phyloP scores from a whole-genome alignment of 192 early-diverging fungal genomes.

The Dissophora ornata region DNA sequence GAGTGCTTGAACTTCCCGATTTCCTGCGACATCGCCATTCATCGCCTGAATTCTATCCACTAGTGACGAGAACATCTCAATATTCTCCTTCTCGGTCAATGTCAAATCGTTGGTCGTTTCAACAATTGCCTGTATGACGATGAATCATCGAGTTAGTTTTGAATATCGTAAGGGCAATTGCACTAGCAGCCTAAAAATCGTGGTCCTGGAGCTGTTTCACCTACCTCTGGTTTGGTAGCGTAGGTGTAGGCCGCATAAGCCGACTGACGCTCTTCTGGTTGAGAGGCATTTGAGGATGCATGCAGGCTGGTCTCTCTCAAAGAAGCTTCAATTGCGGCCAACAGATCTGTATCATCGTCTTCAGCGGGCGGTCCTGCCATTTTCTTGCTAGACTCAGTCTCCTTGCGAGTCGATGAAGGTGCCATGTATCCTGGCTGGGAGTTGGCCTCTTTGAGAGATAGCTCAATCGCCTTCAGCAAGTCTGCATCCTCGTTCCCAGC shows the following conservation, averaged over 20 bases:
- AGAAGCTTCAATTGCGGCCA: constrained; percentile 84
- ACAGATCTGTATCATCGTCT: constrained; percentile 75
- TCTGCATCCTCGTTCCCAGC: constrained; percentile 84
- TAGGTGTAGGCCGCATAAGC: constrained; percentile 39
- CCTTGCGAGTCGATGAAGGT: constrained; percentile 21
- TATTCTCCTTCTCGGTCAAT: constrained; percentile 85
- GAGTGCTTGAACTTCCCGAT: constrained; percentile 84
- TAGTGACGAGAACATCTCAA: constrained; percentile 89
- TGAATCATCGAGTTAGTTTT: too few species aligned
- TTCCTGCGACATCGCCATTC: constrained; percentile 80
- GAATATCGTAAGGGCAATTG: too few species aligned
- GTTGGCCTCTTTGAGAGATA: constrained; percentile 84
- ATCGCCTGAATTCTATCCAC: constrained; percentile 82
- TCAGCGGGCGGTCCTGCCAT: constrained; percentile 35
- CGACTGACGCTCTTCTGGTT: constrained; percentile 1
- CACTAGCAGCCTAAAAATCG: too few species aligned
- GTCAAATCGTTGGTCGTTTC: constrained; percentile 70
- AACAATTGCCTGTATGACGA: too few species aligned
- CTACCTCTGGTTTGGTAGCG: constrained; percentile 27
- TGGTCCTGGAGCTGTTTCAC: too few species aligned
- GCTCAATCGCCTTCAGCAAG: constrained; percentile 90
- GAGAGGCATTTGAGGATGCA: constrained; percentile 3
- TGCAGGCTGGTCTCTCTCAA: constrained; percentile 69
- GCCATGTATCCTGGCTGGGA: constrained; percentile 62
- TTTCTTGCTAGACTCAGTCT: constrained; percentile 5